Evolutionary conservation across 257 asterid genomes (phyloP).

Genomic region (Fraxinus anomala): DNA sequence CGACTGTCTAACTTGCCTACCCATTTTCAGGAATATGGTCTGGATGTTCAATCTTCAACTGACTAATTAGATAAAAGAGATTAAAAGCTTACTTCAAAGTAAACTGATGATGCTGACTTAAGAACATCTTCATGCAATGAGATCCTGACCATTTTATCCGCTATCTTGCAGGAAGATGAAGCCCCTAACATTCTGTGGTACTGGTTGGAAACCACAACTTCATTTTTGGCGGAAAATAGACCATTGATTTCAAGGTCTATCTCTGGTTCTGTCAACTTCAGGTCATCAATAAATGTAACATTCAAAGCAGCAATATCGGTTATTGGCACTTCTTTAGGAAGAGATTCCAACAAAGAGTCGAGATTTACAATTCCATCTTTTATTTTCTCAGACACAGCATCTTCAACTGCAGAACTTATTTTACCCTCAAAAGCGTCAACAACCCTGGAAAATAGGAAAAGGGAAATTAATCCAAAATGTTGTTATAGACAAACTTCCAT

Average conservation of each 20-base stretch:
- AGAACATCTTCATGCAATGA: conserved; percentile 75
- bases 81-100: conserved; percentile 63
- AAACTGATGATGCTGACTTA: conserved; percentile 68
- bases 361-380: conserved; percentile 52
- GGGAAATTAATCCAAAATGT: background rate
- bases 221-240: conserved; percentile 51
- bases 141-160: conserved; percentile 66
- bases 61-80: conserved; percentile 6
- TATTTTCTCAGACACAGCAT: conserved; percentile 63
- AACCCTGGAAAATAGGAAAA: conserved; percentile 48
- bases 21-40: background rate
- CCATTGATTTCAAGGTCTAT: conserved; percentile 72
- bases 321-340: conserved; percentile 76
- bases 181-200: conserved; percentile 31
- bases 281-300: conserved; percentile 68
- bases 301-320: conserved; percentile 61
- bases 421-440: conserved; percentile 70
- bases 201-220: conserved; percentile 32
- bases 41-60: background rate
- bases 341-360: conserved; percentile 62
- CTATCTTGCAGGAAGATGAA: conserved; percentile 41
- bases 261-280: conserved; percentile 54
- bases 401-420: conserved; percentile 71
- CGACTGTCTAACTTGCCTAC: background rate
- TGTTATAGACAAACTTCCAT: background rate